Evolutionary conservation across 768 basidiomycete species (phyloP).

Genomic region (Tylopilus sp.): DNA sequence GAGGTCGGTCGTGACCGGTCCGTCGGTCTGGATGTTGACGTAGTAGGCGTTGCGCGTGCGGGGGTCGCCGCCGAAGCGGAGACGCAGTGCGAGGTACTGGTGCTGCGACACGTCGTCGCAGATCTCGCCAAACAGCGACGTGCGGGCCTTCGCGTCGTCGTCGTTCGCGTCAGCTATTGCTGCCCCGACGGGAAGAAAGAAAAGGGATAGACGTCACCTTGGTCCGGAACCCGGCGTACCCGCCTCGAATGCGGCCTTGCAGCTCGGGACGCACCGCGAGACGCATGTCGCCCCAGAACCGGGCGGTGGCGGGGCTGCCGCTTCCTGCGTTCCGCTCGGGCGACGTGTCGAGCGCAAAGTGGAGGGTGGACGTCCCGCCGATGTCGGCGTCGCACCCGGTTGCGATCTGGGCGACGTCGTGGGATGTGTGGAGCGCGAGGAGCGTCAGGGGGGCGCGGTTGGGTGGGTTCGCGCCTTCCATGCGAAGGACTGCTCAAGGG

Average conservation of each 20-base stretch:
- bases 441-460: conserved; percentile 60
- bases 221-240: conserved; percentile 90
- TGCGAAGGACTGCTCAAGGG: conserved; percentile 53
- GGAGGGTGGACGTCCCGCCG: conserved; percentile 76
- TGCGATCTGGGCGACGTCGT: conserved; percentile 61
- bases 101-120: conserved; percentile 82
- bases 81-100: conserved; percentile 73
- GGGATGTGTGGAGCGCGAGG: conserved; percentile 57
- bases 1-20: conserved; percentile 75
- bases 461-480: conserved; percentile 72
- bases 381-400: conserved; percentile 87
- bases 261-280: conserved; percentile 65
- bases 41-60: conserved; percentile 83
- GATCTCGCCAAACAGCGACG: conserved; percentile 85
- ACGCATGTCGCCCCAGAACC: conserved; percentile 81
- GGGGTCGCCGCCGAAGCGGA: conserved; percentile 75
- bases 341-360: conserved; percentile 65
- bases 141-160: conserved; percentile 47
- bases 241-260: conserved; percentile 68
- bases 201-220: conserved; percentile 46
- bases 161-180: too few species aligned
- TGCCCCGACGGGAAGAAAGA: too few species aligned
- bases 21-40: conserved; percentile 90
- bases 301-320: conserved; percentile 50
- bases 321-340: conserved; percentile 43